Evolutionary conservation across 148 eudicot species (phyloP), one percentile per base, ranked within the genome.

Genomic region (Fagopyrum esculentum): DNA sequence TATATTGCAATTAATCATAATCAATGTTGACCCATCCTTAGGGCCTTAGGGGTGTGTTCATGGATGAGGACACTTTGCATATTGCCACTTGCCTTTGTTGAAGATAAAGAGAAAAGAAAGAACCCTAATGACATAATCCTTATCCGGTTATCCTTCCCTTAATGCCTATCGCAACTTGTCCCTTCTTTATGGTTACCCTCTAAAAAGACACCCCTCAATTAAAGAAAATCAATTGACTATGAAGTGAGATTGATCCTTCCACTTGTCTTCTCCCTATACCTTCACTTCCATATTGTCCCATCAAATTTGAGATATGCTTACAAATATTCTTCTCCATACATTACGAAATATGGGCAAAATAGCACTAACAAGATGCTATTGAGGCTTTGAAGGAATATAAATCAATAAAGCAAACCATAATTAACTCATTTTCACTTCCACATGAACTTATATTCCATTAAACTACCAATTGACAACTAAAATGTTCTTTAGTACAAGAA

Each of bases 291-390:
- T 55, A 16, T 61, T 61, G 16, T 43, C 68, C 45, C 40, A 22
- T 60, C 30, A 60, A 60, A 60, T 60, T 60, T 22, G 13, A 60
- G 3, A 8, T 60, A 60, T 60, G 43, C 66, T 60, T 60, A 12
- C 40, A 60, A 35, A 8, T 60, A 60, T 60, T 22, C 66, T 22
- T 26, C 35, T 60, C 66, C 12, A 9, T 4, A 30, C 4, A 7
- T 57, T 19, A 13, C 11, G 6, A 29, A 26, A 26, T 11, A 63
- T 63, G 69, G 69, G 44, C 11, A 43, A 63, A 12, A 63, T 63
- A 30, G 69, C 69, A 63, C 44, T 63, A 63, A 30, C 43, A 30
- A 29, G 13, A 63, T 63, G 44, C n/a, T 63, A 63, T 63, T 63
- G 16, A 44, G 69, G 16, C 1, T 63, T 15, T 6, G 12, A 63